Evolutionary conservation across 768 basidiomycete species (phyloP), one percentile per base, ranked within the genome.

Genomic region (Tylopilus subfusipes): DNA sequence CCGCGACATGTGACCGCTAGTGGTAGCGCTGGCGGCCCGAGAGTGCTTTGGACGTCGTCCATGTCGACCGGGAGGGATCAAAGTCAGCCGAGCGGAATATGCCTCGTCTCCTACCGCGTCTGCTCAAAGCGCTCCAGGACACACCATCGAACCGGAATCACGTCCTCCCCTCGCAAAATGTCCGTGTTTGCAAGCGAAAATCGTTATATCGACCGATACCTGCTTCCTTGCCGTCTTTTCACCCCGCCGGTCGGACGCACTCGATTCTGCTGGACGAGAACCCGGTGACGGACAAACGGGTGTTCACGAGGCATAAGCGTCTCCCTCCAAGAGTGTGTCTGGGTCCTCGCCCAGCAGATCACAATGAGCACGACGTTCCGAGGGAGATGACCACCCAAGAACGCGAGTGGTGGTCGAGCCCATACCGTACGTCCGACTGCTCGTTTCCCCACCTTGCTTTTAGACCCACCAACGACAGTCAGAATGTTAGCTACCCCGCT

Each of bases 61-160:
- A 22, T 30, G 19, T 33, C 19, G 13, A 16, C 31, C 31, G 12
- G 42, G 16, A 5, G 2, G 30, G 12, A 31, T 21, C 31, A 33
- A 24, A 42, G 27, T 33, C 22, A 36, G 30, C 45, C 11, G 4
- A 39, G 2, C 13, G 21, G 21, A n/a, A 19, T 54, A 90, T 89
- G 88, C 81, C 85, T 65, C 86, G 86, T 60, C 74, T 90, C 64
- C 70, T 88, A 53, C 85, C 85, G 40, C 85, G 87, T 63, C 81
- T 90, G 16, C 68, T 82, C 43, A 66, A 73, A 53, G 65, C 61
- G 21, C 66, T 84, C 42, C 63, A 68, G 24, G 64, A 75, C 45
- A 58, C 70, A 25, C 61, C 58, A 48, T 57, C 50, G 16, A 22
- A 4, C 11, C 25, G 59, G 42, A 62, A 53, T 48, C 58, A 47